Conservation (phyloP, 768 basidiomycete species). For the Boletus sensibilis region DNA sequence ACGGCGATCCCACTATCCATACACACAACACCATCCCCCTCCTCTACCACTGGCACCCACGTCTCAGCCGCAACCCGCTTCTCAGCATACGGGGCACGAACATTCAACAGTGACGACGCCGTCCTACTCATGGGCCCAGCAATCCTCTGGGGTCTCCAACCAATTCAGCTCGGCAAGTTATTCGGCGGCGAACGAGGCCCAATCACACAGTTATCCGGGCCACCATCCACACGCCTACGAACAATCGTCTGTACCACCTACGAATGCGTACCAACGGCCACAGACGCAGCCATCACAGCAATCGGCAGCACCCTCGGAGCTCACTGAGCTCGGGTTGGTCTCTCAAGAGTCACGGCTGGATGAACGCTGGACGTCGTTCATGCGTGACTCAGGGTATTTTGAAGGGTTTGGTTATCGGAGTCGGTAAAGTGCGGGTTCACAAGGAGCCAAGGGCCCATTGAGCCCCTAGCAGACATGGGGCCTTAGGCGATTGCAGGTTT, state of each 20-base stretch:
- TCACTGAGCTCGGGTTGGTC: slow-evolving; percentile 61
- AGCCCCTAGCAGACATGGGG: not conserved
- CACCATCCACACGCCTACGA: slow-evolving; percentile 24
- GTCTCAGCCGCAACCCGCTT: not conserved
- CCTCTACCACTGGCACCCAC: slow-evolving; percentile 4
- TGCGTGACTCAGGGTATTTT: slow-evolving; percentile 54
- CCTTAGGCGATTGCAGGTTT: not conserved
- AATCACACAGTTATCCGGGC: slow-evolving; percentile 6
- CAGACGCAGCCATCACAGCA: slow-evolving; percentile 4
- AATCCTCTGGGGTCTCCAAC: slow-evolving; percentile 1
- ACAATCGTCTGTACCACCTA: slow-evolving; percentile 1
- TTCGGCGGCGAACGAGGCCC: slow-evolving; percentile 8
- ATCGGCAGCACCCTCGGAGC: slow-evolving; percentile 37
- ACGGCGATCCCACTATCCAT: slow-evolving; percentile 29
- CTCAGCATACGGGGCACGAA: slow-evolving; percentile 22
- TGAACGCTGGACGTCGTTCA: slow-evolving; percentile 60
- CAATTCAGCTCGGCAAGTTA: slow-evolving; percentile 10
- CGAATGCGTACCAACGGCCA: not conserved
- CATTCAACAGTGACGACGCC: slow-evolving; percentile 14
- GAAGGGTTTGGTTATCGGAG: slow-evolving; percentile 34
- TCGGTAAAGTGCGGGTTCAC: slow-evolving; percentile 11
- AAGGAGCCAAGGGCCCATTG: too few species aligned
- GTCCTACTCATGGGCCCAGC: slow-evolving; percentile 17
- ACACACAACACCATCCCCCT: slow-evolving; percentile 17
- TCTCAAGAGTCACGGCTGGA: slow-evolving; percentile 53